A percentile compares a stretch with the other conserved stretches of the same genome.
Evolutionary conservation across 176 grass and related monocot genomes (phyloP).

Genomic region (Eleusine indica): DNA sequence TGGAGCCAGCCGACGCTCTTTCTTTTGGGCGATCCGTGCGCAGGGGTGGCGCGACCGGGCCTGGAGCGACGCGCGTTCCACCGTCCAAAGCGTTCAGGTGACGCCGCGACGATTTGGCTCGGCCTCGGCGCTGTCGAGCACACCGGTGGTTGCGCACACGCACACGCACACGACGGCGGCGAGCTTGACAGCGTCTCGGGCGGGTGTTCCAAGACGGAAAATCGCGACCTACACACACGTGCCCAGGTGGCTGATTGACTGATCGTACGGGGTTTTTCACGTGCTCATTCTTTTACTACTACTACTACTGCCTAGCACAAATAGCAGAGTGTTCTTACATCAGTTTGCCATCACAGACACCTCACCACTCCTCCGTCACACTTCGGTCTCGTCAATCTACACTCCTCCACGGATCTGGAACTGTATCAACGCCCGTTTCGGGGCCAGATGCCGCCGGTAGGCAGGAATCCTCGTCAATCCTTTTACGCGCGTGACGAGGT

Average conservation of each 20-base stretch:
- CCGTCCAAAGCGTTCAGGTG: background rate
- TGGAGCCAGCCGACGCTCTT: background rate
- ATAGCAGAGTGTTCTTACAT: background rate
- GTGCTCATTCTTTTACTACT: background rate
- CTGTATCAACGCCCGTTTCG: background rate
- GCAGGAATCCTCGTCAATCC: slow-evolving; percentile 14
- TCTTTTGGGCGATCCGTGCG: no score
- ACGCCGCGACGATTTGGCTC: background rate
- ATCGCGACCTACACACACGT: background rate
- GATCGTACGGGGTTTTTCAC: background rate
- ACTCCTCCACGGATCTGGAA: background rate
- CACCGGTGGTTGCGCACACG: background rate
- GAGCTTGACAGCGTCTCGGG: no score
- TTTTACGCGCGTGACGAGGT: background rate
- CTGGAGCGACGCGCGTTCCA: background rate
- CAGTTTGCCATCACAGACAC: background rate
- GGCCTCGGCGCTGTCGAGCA: background rate
- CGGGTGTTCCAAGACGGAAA: background rate
- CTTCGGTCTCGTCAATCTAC: background rate
- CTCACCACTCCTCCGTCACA: background rate
- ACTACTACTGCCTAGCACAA: background rate
- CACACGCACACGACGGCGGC: background rate
- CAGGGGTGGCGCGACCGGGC: no score
- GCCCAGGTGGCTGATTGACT: background rate
- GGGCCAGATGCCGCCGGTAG: background rate